These are phyloP conservation scores for Flaveria brownii DNA, from an alignment of 129 eudicot species.

Conservation along the genomic window DNA sequence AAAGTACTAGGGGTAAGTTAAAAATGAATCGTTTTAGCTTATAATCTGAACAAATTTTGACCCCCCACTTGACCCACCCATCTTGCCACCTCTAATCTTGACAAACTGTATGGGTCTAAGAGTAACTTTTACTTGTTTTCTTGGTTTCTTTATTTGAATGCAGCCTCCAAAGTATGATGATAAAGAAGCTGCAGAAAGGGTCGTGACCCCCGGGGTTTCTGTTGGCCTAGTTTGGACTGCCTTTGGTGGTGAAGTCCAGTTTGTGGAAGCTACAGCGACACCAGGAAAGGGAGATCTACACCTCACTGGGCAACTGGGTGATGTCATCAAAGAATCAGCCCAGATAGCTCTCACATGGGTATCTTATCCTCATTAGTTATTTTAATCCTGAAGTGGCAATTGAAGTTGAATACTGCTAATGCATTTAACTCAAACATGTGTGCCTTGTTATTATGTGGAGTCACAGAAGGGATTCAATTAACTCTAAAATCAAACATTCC, in stretches of 20 bases:
- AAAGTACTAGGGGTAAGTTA: constrained; percentile 83
- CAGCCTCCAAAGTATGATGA: constrained; percentile 94
- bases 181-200: constrained; percentile 81
- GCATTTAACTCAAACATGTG: neutral
- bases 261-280: constrained; percentile 87
- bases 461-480: too few species aligned
- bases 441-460: neutral
- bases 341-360: constrained; percentile 98
- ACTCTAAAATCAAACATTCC: neutral
- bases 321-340: constrained; percentile 95
- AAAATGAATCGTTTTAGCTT: neutral
- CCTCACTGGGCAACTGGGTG: constrained; percentile 97
- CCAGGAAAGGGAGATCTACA: constrained; percentile 89
- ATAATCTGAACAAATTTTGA: neutral
- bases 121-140: constrained; percentile 3
- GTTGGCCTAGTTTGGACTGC: constrained; percentile 96
- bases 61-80: neutral
- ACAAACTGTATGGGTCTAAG: constrained; percentile 4
- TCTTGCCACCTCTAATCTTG: neutral
- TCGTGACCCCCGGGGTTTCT: constrained; percentile 81
- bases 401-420: neutral
- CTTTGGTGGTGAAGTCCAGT: constrained; percentile 94
- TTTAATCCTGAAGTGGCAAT: neutral
- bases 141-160: constrained; percentile 8
- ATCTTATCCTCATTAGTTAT: constrained; percentile 7